phyloP scores from a whole-genome alignment of 1,284 basidiomycete genomes.

The Irpex sp. region DNA sequence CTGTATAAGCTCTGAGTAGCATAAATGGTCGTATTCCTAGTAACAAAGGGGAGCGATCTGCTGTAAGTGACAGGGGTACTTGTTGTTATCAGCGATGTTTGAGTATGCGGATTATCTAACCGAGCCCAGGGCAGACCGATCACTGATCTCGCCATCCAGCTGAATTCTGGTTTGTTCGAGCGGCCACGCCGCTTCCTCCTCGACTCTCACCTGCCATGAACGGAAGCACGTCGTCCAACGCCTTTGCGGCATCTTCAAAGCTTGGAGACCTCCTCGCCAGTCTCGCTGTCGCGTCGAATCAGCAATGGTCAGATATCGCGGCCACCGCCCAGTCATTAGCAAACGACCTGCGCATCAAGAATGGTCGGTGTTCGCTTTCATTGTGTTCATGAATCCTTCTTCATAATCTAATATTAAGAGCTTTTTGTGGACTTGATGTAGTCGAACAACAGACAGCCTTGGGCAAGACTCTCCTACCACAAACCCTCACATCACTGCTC shows the following conservation, averaged over 20 bases:
- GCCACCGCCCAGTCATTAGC: constrained; percentile 53
- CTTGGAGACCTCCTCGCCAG: constrained; percentile 30
- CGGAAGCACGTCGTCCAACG: constrained; percentile 19
- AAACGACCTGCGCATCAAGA: constrained; percentile 54
- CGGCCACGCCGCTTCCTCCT: not conserved
- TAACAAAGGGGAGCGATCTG: not conserved
- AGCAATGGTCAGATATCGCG: constrained; percentile 51
- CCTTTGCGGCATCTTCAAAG: constrained; percentile 23
- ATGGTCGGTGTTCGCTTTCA: constrained; percentile 25
- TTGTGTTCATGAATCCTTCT: constrained; percentile 3
- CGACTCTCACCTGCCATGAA: constrained; percentile 15
- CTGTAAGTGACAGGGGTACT: not conserved
- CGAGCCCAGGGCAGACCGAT: not conserved
- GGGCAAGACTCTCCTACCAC: constrained; percentile 60
- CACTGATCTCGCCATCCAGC: not conserved
- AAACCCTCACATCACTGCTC: constrained; percentile 58
- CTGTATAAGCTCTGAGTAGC: not conserved
- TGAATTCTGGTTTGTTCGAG: not conserved
- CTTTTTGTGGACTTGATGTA: constrained; percentile 22
- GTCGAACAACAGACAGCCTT: constrained; percentile 70
- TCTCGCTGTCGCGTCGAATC: constrained; percentile 26
- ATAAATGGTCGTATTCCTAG: not conserved
- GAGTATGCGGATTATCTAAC: not conserved
- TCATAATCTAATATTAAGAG: constrained; percentile 8
- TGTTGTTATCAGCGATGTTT: not conserved